Evolutionary conservation across 2,329 filamentous ascomycete species (phyloP).

Genomic region (Botrytis fabae): DNA sequence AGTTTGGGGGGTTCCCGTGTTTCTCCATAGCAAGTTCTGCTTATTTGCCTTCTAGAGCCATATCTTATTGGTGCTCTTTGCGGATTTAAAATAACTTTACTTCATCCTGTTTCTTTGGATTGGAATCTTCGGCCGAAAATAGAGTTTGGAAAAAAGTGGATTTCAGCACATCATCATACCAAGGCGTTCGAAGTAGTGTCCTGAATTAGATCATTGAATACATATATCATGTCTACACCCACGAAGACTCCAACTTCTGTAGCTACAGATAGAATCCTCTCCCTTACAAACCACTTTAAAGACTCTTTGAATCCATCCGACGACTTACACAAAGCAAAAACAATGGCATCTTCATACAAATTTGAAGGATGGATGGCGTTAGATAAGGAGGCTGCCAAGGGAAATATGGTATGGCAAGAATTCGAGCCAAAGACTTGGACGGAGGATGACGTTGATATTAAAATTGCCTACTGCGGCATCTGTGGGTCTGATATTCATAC

Average conservation of each 20-base stretch:
- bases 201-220: background rate
- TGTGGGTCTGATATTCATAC: conserved; percentile 46
- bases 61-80: conserved; percentile 3
- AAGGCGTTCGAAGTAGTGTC: background rate
- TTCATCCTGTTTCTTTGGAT: background rate
- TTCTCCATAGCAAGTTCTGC: background rate
- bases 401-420: conserved; percentile 43
- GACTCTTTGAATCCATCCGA: conserved; percentile 30
- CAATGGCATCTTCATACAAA: conserved; percentile 40
- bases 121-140: background rate
- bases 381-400: conserved; percentile 39
- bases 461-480: conserved; percentile 53
- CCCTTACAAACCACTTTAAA: conserved; percentile 34
- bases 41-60: background rate
- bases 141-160: background rate
- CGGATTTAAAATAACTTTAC: background rate
- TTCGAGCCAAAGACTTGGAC: conserved; percentile 52
- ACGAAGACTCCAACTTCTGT: conserved; percentile 28
- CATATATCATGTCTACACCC: conserved; percentile 30
- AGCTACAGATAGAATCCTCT: conserved; percentile 29
- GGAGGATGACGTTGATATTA: conserved; percentile 53
- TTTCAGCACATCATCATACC: background rate
- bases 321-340: conserved; percentile 29
- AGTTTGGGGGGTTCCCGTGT: background rate
- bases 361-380: conserved; percentile 45